Evolutionary conservation across 805 yeast genomes (phyloP).

Genomic region (Cyberlindnera euphorbiae): DNA sequence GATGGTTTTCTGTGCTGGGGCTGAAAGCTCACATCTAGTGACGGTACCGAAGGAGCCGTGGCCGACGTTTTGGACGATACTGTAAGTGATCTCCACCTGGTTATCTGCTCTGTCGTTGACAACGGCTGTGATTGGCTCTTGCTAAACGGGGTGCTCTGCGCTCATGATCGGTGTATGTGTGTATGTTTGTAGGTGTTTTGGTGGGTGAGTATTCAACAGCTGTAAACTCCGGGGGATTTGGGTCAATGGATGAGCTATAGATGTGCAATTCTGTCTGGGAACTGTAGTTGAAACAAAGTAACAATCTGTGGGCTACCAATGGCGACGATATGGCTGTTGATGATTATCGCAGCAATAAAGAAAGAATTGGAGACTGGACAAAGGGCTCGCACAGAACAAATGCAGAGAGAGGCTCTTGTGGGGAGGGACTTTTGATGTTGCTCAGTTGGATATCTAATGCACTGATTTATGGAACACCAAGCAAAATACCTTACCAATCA

Average conservation of each 20-base stretch:
- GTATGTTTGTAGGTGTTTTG: neutral
- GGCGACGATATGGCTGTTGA: too few species aligned
- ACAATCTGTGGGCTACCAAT: too few species aligned
- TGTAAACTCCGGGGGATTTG: too few species aligned
- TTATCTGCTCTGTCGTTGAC: slow-evolving; percentile 13
- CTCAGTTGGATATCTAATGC: too few species aligned
- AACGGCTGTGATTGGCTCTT: slow-evolving; percentile 3
- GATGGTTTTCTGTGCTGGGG: slow-evolving; percentile 63
- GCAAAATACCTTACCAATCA: too few species aligned
- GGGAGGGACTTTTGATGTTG: neutral
- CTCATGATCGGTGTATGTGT: neutral
- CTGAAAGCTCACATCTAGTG: slow-evolving; percentile 76
- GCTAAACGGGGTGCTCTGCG: slow-evolving; percentile 1
- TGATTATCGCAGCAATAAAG: too few species aligned
- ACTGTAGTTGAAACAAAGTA: too few species aligned
- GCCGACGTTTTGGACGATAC: slow-evolving; percentile 89
- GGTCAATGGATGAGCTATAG: neutral
- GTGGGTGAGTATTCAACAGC: too few species aligned
- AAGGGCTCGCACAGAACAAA: too few species aligned
- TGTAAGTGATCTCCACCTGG: slow-evolving; percentile 55
- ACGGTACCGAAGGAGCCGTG: slow-evolving; percentile 99
- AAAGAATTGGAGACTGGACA: too few species aligned
- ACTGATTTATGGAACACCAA: neutral
- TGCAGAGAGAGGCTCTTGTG: too few species aligned
- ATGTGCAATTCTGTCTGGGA: too few species aligned